Conservation (phyloP, 2,329 filamentous ascomycete species). For the Nothophaeocryptopus gaeumannii region DNA sequence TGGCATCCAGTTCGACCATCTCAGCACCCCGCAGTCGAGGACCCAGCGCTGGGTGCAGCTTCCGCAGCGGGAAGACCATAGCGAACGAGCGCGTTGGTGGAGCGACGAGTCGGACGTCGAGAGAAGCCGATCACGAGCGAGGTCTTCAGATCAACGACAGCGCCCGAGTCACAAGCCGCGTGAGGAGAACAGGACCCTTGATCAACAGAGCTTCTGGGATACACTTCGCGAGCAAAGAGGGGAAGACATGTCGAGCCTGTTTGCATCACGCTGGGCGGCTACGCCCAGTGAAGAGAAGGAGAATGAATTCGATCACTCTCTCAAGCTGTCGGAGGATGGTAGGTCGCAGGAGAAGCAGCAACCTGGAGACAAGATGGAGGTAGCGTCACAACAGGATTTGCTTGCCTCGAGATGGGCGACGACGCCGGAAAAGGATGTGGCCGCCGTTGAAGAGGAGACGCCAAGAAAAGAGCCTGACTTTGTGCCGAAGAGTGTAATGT, state of each 20-base stretch:
- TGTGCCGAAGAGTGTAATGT: constrained; percentile 24
- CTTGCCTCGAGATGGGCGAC: constrained; percentile 28
- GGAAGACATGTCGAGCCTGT: constrained; percentile 34
- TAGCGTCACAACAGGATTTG: constrained; percentile 18
- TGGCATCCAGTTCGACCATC: constrained; percentile 19
- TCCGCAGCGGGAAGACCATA: constrained; percentile 25
- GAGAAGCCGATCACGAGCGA: constrained; percentile 20
- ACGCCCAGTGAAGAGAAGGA: constrained; percentile 21
- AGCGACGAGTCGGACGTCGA: constrained; percentile 65
- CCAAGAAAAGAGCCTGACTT: constrained; percentile 5
- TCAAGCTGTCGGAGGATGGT: constrained; percentile 2
- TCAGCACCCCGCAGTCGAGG: constrained; percentile 31
- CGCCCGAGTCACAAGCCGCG: constrained; percentile 38
- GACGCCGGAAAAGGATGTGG: constrained; percentile 13
- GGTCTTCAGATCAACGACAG: constrained; percentile 5
- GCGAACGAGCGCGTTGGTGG: constrained; percentile 65
- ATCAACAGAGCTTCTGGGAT: constrained; percentile 51
- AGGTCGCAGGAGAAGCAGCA: constrained; percentile 2
- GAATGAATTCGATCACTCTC: no score
- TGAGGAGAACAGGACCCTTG: constrained; percentile 47
- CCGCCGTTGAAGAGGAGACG: constrained; percentile 3
- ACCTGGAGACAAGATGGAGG: constrained; percentile 6
- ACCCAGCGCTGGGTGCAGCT: constrained; percentile 35
- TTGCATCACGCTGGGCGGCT: constrained; percentile 32
- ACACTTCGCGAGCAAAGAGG: constrained; percentile 40